Evolutionary conservation across 2,329 filamentous ascomycete species (phyloP).

Genomic region (Macrophomina phaseolina): DNA sequence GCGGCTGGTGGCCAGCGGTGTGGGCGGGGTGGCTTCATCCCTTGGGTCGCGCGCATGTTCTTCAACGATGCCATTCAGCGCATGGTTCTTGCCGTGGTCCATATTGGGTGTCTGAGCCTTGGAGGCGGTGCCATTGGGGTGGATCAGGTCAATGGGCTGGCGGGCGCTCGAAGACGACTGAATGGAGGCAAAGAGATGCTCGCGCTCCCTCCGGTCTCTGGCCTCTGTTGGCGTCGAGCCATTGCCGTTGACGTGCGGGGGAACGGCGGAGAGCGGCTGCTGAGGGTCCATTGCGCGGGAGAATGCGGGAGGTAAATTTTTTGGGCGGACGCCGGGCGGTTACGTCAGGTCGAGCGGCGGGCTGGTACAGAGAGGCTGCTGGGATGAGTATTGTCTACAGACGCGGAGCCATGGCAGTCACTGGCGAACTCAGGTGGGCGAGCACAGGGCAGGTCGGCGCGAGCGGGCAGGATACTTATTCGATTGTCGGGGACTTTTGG

Average conservation of each 20-base stretch:
- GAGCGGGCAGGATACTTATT: slow-evolving; percentile 1
- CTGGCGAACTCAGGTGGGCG: slow-evolving; percentile 2
- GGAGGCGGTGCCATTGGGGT: slow-evolving; percentile 40
- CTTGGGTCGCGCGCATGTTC: slow-evolving; percentile 59
- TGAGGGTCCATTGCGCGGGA: slow-evolving; percentile 51
- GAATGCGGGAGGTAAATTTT: slow-evolving; percentile 23
- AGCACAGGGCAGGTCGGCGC: background rate
- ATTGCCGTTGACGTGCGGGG: slow-evolving; percentile 66
- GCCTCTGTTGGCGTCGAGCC: slow-evolving; percentile 58
- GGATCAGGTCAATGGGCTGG: slow-evolving; percentile 53
- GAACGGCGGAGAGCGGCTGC: slow-evolving; percentile 59
- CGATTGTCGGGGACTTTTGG: slow-evolving; percentile 13
- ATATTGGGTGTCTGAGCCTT: slow-evolving; percentile 27
- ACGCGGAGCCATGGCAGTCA: slow-evolving; percentile 13
- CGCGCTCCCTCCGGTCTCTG: slow-evolving; percentile 58
- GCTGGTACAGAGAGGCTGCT: background rate
- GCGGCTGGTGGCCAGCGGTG: slow-evolving; percentile 59
- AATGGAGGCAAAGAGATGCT: slow-evolving; percentile 64
- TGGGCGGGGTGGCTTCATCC: slow-evolving; percentile 56
- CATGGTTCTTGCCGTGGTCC: slow-evolving; percentile 12
- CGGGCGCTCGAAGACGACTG: slow-evolving; percentile 60
- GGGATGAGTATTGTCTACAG: background rate
- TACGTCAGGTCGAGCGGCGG: slow-evolving; percentile 17
- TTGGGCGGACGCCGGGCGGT: slow-evolving; percentile 9
- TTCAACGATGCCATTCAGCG: slow-evolving; percentile 44